These are phyloP conservation scores for Abrus precatorius DNA, from an alignment of 306 rosid genomes.

Conservation along the genomic window DNA sequence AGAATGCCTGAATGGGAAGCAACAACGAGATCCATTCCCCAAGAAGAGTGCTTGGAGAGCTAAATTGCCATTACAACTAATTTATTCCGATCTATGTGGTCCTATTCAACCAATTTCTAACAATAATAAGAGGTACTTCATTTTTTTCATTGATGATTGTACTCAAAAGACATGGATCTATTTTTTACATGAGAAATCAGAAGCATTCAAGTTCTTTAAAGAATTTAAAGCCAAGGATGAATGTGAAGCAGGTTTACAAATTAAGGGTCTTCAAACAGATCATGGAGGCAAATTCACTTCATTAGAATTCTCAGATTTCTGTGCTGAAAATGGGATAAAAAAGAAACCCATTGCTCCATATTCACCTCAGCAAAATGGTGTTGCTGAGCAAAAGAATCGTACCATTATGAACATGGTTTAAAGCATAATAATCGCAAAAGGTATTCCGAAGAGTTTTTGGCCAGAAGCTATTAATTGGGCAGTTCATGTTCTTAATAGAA, in stretches of 20 bases:
- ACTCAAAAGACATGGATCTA: background rate
- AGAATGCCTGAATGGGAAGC: no score
- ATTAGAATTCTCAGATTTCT: no score
- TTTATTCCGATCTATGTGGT: background rate
- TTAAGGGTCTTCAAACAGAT: background rate
- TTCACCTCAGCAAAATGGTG: background rate
- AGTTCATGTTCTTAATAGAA: conserved; percentile 3
- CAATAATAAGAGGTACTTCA: background rate
- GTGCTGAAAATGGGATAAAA: background rate
- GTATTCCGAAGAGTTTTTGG: background rate
- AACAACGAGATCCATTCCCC: no score
- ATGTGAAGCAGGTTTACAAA: background rate
- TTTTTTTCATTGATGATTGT: background rate
- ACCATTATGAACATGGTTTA: background rate
- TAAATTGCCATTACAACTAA: background rate
- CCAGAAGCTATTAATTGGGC: background rate
- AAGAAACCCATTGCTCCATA: background rate
- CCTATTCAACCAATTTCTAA: background rate
- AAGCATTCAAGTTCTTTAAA: background rate
- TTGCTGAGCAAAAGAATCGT: background rate
- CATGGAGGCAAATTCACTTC: background rate
- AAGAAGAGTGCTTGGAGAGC: background rate
- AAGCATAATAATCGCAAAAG: background rate
- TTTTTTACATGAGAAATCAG: background rate
- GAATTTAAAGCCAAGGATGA: background rate